phyloP scores from a whole-genome alignment of 768 basidiomycete genomes.

The Naganishia kalamii region DNA sequence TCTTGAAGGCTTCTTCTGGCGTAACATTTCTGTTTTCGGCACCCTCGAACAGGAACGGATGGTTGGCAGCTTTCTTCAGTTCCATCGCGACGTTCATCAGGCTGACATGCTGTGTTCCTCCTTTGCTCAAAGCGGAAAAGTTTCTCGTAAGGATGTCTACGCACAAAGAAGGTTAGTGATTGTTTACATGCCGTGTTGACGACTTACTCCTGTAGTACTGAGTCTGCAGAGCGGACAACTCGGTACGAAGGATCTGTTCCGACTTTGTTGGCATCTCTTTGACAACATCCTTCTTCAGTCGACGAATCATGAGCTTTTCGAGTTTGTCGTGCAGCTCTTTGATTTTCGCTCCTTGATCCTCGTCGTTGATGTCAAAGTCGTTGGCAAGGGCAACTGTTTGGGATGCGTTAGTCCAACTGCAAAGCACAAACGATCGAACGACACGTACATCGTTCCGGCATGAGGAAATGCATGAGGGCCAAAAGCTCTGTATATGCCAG shows the following conservation, averaged over 20 bases:
- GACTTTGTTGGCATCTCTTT: slow-evolving; percentile 95
- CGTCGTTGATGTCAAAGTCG: slow-evolving; percentile 91
- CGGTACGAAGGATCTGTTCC: slow-evolving; percentile 92
- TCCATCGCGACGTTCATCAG: slow-evolving; percentile 99
- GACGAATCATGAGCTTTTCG: slow-evolving; percentile 85
- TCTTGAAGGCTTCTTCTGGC: slow-evolving; percentile 78
- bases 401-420: slow-evolving; percentile 55
- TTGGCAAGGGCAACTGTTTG: slow-evolving; percentile 56
- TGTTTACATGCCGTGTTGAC: slow-evolving; percentile 54
- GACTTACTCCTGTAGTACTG: slow-evolving; percentile 81
- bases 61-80: slow-evolving; percentile 93
- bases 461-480: slow-evolving; percentile 97
- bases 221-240: slow-evolving; percentile 93
- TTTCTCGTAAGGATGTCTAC: slow-evolving; percentile 55
- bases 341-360: slow-evolving; percentile 78
- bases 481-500: slow-evolving; percentile 61
- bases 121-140: slow-evolving; percentile 83
- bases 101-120: slow-evolving; percentile 73
- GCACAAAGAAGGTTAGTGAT: not conserved
- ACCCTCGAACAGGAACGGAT: slow-evolving; percentile 95
- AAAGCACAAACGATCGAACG: slow-evolving; percentile 49
- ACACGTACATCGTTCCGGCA: slow-evolving; percentile 80
- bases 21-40: slow-evolving; percentile 62
- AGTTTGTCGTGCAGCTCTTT: slow-evolving; percentile 90
- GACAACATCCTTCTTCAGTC: slow-evolving; percentile 91